These are phyloP conservation scores for Ascochyta fabae DNA, from an alignment of 2,329 filamentous ascomycete genomes.

Conservation along the genomic window DNA sequence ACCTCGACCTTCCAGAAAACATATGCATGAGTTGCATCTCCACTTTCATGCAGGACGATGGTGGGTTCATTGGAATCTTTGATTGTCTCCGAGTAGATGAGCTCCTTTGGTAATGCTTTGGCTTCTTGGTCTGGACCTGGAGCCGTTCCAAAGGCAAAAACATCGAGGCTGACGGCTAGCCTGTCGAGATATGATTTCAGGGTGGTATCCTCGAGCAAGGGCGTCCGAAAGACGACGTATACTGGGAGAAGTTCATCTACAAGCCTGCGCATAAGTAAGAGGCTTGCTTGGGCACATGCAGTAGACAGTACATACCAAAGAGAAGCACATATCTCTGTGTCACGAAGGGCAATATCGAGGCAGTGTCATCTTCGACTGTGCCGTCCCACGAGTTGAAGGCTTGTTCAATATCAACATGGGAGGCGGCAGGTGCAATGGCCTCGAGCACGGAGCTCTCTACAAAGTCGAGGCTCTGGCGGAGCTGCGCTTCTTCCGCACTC, in stretches of 20 bases:
- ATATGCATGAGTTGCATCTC: conserved; percentile 37
- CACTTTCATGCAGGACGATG: conserved; percentile 38
- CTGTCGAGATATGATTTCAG: conserved; percentile 67
- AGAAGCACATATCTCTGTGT: conserved; percentile 70
- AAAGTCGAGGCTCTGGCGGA: conserved; percentile 46
- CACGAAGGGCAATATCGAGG: conserved; percentile 62
- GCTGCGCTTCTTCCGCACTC: conserved; percentile 24
- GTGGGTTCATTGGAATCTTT: conserved; percentile 40
- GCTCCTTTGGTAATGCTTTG: conserved; percentile 55
- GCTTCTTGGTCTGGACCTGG: conserved; percentile 50
- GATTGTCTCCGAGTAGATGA: conserved; percentile 61
- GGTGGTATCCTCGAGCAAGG: conserved; percentile 62
- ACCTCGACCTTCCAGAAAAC: conserved; percentile 50
- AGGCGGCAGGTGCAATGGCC: conserved; percentile 47
- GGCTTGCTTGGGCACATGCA: conserved; percentile 49
- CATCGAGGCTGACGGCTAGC: conserved; percentile 71
- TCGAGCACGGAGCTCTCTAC: conserved; percentile 49
- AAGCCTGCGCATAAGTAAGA: conserved; percentile 60
- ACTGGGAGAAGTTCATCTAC: conserved; percentile 76
- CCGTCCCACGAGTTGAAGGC: conserved; percentile 55
- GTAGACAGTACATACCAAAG: conserved; percentile 65
- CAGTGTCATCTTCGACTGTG: conserved; percentile 51
- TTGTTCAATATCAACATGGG: conserved; percentile 45
- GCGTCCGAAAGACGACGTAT: conserved; percentile 71
- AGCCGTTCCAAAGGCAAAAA: conserved; percentile 64